Conservation (phyloP, 2,329 filamentous ascomycete genomes). For the Fusarium staphyleae region DNA sequence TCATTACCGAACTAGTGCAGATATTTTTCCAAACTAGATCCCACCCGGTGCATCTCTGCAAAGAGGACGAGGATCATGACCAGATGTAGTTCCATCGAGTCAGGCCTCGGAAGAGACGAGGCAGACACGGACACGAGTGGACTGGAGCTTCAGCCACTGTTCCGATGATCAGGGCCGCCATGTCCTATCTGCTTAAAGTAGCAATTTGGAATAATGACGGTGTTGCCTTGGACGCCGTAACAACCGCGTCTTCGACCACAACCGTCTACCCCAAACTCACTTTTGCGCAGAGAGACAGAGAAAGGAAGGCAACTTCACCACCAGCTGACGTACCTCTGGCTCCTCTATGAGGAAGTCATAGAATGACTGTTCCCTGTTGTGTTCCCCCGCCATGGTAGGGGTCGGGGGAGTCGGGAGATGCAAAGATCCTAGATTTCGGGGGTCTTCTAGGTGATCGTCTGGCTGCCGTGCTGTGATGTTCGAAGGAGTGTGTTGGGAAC, state of each 20-base stretch:
- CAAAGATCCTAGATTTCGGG: constrained; percentile 15
- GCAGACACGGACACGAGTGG: constrained; percentile 8
- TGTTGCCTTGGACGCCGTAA: constrained; percentile 5
- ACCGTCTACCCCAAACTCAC: constrained; percentile 16
- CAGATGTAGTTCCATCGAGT: constrained; percentile 14
- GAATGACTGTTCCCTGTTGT: constrained; percentile 38
- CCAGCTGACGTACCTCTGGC: constrained; percentile 36
- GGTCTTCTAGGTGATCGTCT: constrained; percentile 19
- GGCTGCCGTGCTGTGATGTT: constrained; percentile 13
- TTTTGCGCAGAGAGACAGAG: constrained; percentile 10
- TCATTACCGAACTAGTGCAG: constrained; percentile 3
- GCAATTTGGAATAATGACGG: constrained; percentile 11
- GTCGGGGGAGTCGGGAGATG: constrained; percentile 17
- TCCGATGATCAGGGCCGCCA: constrained; percentile 34
- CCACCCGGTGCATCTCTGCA: constrained; percentile 7
- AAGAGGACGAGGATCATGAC: constrained; percentile 3
- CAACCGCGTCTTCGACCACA: neutral
- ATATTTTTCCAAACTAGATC: constrained; percentile 7
- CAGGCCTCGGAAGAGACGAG: constrained; percentile 11
- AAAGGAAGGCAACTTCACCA: constrained; percentile 7
- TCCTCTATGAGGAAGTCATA: constrained; percentile 44
- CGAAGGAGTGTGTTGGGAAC: constrained; percentile 15
- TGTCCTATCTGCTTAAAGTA: constrained; percentile 28
- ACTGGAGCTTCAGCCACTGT: constrained; percentile 40
- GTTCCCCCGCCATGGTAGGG: constrained; percentile 37